Conservation (phyloP, 2,329 filamentous ascomycete genomes). For the Scedosporium aurantiacum region DNA sequence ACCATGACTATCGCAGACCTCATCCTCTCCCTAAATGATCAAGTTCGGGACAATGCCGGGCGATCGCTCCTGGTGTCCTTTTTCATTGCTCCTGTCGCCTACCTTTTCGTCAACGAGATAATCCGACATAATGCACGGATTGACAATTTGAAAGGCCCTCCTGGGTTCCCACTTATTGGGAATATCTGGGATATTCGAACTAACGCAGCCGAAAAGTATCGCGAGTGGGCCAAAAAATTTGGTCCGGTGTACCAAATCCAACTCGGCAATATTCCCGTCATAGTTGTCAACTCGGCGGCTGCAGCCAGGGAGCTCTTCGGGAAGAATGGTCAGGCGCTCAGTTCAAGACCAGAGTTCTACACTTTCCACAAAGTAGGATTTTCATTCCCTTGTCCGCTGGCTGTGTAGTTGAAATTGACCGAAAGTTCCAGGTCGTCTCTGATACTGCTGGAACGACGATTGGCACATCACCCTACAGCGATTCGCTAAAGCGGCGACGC, state of each 20-base stretch:
- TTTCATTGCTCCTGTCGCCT: slow-evolving; percentile 16
- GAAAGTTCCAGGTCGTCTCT: slow-evolving; percentile 39
- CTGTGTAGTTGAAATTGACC: background rate
- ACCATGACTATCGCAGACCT: no score
- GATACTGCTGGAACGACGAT: slow-evolving; percentile 58
- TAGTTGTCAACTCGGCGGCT: slow-evolving; percentile 44
- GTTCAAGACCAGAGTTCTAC: slow-evolving; percentile 45
- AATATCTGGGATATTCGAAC: slow-evolving; percentile 43
- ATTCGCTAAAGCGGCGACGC: slow-evolving; percentile 50
- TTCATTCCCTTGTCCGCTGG: background rate
- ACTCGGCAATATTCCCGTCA: slow-evolving; percentile 43
- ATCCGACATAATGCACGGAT: slow-evolving; percentile 32
- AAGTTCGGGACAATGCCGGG: no score
- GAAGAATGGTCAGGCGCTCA: slow-evolving; percentile 40
- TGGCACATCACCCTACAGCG: slow-evolving; percentile 55
- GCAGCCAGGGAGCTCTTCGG: slow-evolving; percentile 39
- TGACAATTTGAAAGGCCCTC: slow-evolving; percentile 33
- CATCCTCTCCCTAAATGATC: no score
- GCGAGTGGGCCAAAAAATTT: slow-evolving; percentile 38
- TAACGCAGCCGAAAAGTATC: slow-evolving; percentile 46
- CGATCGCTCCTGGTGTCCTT: no score
- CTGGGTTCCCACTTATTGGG: slow-evolving; percentile 40
- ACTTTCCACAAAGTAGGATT: slow-evolving; percentile 43
- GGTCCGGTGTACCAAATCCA: slow-evolving; percentile 44
- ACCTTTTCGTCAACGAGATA: slow-evolving; percentile 38